phyloP scores from a whole-genome alignment of 2,329 filamentous ascomycete species.

The Phialemoniopsis sp. region DNA sequence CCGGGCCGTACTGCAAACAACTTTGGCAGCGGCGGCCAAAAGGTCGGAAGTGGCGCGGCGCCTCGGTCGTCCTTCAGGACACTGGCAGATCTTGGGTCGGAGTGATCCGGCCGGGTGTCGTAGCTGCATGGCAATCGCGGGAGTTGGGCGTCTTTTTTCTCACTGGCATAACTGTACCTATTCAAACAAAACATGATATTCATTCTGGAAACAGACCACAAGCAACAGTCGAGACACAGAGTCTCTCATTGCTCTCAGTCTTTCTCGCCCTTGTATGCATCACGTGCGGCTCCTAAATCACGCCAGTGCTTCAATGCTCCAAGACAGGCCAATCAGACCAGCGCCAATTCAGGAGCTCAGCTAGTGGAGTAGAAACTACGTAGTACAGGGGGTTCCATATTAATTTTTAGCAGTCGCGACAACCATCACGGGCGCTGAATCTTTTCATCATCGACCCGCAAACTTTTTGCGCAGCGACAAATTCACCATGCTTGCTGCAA shows the following conservation, averaged over 20 bases:
- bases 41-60: conserved; percentile 15
- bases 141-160: background rate
- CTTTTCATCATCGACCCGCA: background rate
- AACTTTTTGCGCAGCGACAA: too few relatives aligned
- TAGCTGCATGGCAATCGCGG: background rate
- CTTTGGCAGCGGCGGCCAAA: conserved; percentile 8
- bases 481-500: conserved; percentile 2
- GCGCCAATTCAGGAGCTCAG: background rate
- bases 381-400: background rate
- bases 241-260: too few relatives aligned
- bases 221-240: too few relatives aligned
- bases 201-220: too few relatives aligned
- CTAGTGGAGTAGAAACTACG: background rate
- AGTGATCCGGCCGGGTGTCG: conserved; percentile 9
- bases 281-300: too few relatives aligned
- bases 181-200: too few relatives aligned
- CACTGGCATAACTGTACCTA: too few relatives aligned
- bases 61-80: conserved; percentile 42
- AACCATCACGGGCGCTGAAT: background rate
- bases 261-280: too few relatives aligned
- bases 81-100: conserved; percentile 44
- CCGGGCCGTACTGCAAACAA: conserved; percentile 7
- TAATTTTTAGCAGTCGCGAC: background rate
- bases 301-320: too few relatives aligned
- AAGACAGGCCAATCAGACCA: too few relatives aligned